These are phyloP conservation scores for Bruguiera hainesii DNA, from an alignment of 441 rosid genomes.

Conservation along the genomic window DNA sequence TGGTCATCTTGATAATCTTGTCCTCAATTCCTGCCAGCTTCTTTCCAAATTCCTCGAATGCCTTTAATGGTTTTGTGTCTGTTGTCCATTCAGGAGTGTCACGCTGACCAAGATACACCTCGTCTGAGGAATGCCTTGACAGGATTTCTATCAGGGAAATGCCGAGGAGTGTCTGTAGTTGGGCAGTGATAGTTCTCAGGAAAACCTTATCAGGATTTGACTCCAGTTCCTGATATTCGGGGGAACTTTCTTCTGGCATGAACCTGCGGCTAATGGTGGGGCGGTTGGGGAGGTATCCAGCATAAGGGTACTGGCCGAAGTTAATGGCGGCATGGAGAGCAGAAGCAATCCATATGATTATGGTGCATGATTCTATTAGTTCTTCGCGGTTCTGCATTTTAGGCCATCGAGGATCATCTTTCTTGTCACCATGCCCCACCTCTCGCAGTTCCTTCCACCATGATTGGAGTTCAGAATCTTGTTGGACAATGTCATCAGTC, in stretches of 20 bases:
- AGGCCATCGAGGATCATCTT: conserved; percentile 69
- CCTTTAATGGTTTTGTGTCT: conserved; percentile 36
- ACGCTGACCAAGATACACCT: conserved; percentile 60
- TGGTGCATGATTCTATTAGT: conserved; percentile 56
- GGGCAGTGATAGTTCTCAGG: conserved; percentile 53
- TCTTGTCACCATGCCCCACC: conserved; percentile 73
- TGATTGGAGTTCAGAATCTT: conserved; percentile 55
- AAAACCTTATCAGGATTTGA: conserved; percentile 45
- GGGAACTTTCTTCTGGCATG: conserved; percentile 53
- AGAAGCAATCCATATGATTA: conserved; percentile 59
- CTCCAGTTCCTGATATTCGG: conserved; percentile 47
- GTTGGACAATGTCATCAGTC: conserved; percentile 41
- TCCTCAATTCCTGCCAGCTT: conserved; percentile 32
- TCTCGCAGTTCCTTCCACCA: conserved; percentile 79
- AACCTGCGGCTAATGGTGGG: conserved; percentile 57
- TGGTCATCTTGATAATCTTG: conserved; percentile 31
- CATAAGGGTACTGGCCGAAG: conserved; percentile 65
- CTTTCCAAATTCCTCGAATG: conserved; percentile 53
- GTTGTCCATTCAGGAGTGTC: conserved; percentile 56
- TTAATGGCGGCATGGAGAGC: conserved; percentile 63
- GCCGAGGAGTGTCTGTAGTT: conserved; percentile 50
- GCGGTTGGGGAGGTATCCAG: conserved; percentile 69
- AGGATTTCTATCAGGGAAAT: conserved; percentile 54
- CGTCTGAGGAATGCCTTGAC: conserved; percentile 60
- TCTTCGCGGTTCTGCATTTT: conserved; percentile 51